These are phyloP conservation scores for Solanum arcanum DNA, from an alignment of 257 asterid genomes.

Conservation along the genomic window DNA sequence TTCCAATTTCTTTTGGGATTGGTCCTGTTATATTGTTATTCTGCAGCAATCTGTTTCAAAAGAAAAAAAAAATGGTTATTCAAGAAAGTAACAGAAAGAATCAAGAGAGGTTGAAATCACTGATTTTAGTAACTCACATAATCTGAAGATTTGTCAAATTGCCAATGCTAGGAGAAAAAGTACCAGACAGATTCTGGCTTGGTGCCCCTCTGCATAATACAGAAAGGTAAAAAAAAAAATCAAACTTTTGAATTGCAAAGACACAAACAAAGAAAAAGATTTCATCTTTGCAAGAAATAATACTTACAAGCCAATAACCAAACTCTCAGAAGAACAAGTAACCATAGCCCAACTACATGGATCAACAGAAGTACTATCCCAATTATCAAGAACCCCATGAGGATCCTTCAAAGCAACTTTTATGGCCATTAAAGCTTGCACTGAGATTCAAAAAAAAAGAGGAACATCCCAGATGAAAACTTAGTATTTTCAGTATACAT, in stretches of 20 bases:
- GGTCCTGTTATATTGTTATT: constrained; percentile 75
- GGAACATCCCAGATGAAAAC: background rate
- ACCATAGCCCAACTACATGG: constrained; percentile 99
- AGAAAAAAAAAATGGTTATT: background rate
- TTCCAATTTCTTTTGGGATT: constrained; percentile 64
- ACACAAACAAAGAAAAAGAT: background rate
- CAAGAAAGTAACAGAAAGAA: background rate
- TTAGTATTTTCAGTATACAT: background rate
- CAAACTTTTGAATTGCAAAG: background rate
- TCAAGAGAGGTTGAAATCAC: background rate
- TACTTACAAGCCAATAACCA: constrained; percentile 90
- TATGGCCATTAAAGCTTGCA: constrained; percentile 91
- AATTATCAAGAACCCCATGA: constrained; percentile 84
- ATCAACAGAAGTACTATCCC: constrained; percentile 97
- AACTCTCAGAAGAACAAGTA: constrained; percentile 72
- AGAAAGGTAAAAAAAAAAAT: background rate
- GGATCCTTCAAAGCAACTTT: constrained; percentile 75
- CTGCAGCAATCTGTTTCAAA: constrained; percentile 59
- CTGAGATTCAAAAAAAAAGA: constrained; percentile 11
- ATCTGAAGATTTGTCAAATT: constrained; percentile 79
- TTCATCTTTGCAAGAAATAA: background rate
- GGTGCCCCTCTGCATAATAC: constrained; percentile 81
- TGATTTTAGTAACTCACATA: constrained; percentile 39
- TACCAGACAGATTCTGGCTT: constrained; percentile 85
- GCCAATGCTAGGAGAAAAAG: constrained; percentile 84